Evolutionary conservation across 2,329 filamentous ascomycete genomes (phyloP), one percentile per base, ranked within the genome.

Genomic region (Cercospora sp.): DNA sequence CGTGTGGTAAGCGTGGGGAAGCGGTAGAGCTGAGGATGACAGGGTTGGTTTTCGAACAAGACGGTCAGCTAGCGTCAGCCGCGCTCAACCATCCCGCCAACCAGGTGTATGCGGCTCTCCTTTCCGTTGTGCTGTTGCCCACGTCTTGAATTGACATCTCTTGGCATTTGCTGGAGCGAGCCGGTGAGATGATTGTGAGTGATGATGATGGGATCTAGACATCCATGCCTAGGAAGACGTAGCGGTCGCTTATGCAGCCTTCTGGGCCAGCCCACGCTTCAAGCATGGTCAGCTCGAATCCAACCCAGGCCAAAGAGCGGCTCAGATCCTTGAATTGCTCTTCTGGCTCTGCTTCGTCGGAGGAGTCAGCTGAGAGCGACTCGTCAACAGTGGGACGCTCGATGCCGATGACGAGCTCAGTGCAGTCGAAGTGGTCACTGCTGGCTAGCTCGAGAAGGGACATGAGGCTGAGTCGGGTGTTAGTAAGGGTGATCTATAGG

Each of bases 211-310:
- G 26, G 13, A 30, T 58, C 53, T 58, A 97, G 67, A 94, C 83
- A 79, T 97, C 93, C 89, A 97, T 95, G 71, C 89, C 89, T 85
- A 97, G 88, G 78, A 96, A 93, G 68, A 97, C 80, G 94, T 94
- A 97, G 75, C 85, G 85, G 63, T 89, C 82, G 81, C 93, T 97
- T 61, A 91, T 88, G 68, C 75, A 75, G 63, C 90, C 85, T 71
- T 91, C 87, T 58, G 81, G 81, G 59, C 79, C 78, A 45, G 85
- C 84, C 90, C 93, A 97, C 74, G 88, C 86, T 73, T 93, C 90
- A 53, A 97, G 85, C 26, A 91, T 94, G 61, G 88, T 89, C 73
- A 94, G 86, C 77, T 92, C 91, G 77, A 97, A 97, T 65, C 94
- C 94, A 72, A 96, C 94, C 94, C 94, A 97, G 79, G 93, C 91